Base-by-base conservation (phyloP, 164 flowering plant genomes). In the Tetracentron sinense region DNA sequence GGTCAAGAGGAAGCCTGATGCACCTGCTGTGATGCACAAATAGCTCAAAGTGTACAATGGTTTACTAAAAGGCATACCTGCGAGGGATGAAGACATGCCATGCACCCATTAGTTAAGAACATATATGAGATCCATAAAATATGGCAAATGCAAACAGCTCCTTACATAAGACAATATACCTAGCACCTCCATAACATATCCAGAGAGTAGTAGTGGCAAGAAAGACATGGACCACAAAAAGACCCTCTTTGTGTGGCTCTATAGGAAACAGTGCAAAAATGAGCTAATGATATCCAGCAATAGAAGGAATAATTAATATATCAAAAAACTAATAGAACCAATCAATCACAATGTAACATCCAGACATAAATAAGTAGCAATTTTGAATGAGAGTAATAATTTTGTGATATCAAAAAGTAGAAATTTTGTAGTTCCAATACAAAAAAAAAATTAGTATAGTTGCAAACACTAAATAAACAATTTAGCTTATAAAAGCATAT, bases 11-110 rank as follows among this genome's bases (percentile, higher is more conserved):
- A 87, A 57, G 46, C 96, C 93, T 14, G 90, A 75, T 27, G 79
- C 79, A 69, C 91, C 96, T 14, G 88, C 72, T 29, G 93, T 85
- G 67, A 87, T 71, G 76, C 85, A 79, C 85, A 77, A 80, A 69
- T 87, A 87, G 81, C 93, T 90, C 65, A 87, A 65, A 2, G 93
- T 80, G 77, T 85, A 87, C 63, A 90, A 63, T 26, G 88, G 88
- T 65, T 89, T 89, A 70, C 74, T 79, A 0, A 77, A 60, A 48
- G 91, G 93, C 58, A 89, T 72, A 42, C 92, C 92, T 87, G 83
- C 42, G 57, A 68, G 51, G 51, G 8, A 57, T 25, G 33, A 31
- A 53, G 25, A 25, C 31, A 56, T 17, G 31, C 6, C 38, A 22
- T 28, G 42, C 42, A 27, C 19, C 14, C 44, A 46, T 42, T 35